Conservation (phyloP, 768 basidiomycete species). For the Favolaschia claudopus region DNA sequence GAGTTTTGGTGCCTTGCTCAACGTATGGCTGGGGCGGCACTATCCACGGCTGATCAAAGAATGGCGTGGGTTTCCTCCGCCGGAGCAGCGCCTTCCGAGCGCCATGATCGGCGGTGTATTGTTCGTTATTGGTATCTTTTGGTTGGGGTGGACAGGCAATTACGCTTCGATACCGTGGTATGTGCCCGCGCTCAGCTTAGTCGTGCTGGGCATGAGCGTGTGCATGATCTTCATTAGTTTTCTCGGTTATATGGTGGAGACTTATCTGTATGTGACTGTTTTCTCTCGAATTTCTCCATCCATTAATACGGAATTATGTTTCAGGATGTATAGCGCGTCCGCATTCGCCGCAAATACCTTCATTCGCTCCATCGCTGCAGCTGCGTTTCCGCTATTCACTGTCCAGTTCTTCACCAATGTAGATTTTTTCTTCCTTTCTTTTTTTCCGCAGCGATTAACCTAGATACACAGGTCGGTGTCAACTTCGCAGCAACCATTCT, state of each 20-base stretch:
- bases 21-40: slow-evolving; percentile 41
- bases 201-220: slow-evolving; percentile 56
- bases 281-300: background rate
- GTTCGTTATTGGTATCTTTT: slow-evolving; percentile 69
- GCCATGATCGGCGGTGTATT: slow-evolving; percentile 64
- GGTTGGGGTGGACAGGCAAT: slow-evolving; percentile 71
- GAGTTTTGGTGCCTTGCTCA: slow-evolving; percentile 51
- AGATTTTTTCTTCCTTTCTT: slow-evolving; percentile 21
- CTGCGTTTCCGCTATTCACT: slow-evolving; percentile 73
- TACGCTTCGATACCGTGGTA: slow-evolving; percentile 64
- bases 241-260: slow-evolving; percentile 66
- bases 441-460: slow-evolving; percentile 5
- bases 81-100: slow-evolving; percentile 64
- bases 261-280: slow-evolving; percentile 59
- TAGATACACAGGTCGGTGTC: slow-evolving; percentile 56
- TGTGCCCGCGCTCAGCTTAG: slow-evolving; percentile 61
- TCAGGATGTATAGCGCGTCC: slow-evolving; percentile 61
- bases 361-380: slow-evolving; percentile 62
- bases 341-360: slow-evolving; percentile 71
- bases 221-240: slow-evolving; percentile 69
- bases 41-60: slow-evolving; percentile 53
- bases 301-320: slow-evolving; percentile 11
- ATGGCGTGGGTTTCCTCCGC: slow-evolving; percentile 63
- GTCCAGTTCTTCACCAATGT: slow-evolving; percentile 67
- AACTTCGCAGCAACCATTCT: slow-evolving; percentile 63